phyloP scores from a whole-genome alignment of 2,329 filamentous ascomycete species.

The Samsoniella hepiali region DNA sequence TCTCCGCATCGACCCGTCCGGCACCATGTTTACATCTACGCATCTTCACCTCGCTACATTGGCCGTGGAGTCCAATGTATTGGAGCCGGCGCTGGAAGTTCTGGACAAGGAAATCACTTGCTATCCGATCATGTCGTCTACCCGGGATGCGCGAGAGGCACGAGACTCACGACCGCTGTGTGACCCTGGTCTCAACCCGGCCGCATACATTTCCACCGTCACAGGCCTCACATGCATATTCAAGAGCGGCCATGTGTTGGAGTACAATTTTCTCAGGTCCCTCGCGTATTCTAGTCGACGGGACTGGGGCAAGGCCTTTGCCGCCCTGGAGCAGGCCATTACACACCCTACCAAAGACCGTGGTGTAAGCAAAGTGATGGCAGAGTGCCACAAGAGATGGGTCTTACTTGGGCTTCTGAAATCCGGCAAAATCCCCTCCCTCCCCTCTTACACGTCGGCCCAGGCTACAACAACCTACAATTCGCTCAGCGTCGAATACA shows the following conservation, averaged over 20 bases:
- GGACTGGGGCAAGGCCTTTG: constrained; percentile 60
- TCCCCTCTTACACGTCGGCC: constrained; percentile 55
- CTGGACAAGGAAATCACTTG: constrained; percentile 65
- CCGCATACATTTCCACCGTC: constrained; percentile 56
- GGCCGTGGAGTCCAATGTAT: constrained; percentile 54
- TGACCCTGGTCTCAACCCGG: constrained; percentile 43
- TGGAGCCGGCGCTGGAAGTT: constrained; percentile 55
- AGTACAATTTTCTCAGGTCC: constrained; percentile 65
- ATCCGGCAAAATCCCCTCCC: constrained; percentile 54
- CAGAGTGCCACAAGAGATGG: constrained; percentile 92
- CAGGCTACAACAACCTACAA: constrained; percentile 55
- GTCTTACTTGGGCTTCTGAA: constrained; percentile 71
- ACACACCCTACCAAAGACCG: constrained; percentile 62
- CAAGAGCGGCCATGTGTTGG: constrained; percentile 52
- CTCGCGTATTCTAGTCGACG: constrained; percentile 60
- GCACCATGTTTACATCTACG: constrained; percentile 61
- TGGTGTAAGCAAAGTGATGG: constrained; percentile 71
- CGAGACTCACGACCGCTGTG: constrained; percentile 41
- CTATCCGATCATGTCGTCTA: constrained; percentile 48
- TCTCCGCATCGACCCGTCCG: constrained; percentile 62
- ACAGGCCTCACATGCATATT: constrained; percentile 57
- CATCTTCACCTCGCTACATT: constrained; percentile 58
- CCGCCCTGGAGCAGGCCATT: constrained; percentile 62
- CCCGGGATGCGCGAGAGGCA: constrained; percentile 22
- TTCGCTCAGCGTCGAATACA: constrained; percentile 65